A percentile compares a stretch with the other conserved stretches of the same genome.
Conservation (phyloP, 805 yeast genomes). For the Candida odintsovae region DNA sequence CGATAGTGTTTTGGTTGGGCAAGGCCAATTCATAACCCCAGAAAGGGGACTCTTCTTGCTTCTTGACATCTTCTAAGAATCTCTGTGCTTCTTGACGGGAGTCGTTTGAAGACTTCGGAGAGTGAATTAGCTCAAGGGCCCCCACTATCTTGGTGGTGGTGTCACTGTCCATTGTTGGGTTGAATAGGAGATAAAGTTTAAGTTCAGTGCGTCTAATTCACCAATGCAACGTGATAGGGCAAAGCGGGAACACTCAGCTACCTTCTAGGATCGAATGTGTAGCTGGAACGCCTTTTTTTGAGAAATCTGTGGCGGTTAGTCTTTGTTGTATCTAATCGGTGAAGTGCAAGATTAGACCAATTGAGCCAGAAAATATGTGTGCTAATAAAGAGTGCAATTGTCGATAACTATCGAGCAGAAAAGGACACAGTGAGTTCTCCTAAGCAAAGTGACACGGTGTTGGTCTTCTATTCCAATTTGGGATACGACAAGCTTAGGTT, state of each 20-base stretch:
- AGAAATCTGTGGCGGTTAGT: no score
- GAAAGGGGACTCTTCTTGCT: constrained; percentile 76
- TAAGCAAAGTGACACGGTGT: neutral
- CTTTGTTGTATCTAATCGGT: neutral
- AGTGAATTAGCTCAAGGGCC: constrained; percentile 73
- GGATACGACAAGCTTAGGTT: neutral
- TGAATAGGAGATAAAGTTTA: neutral
- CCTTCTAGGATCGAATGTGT: neutral
- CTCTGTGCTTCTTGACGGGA: constrained; percentile 51
- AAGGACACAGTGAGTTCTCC: neutral
- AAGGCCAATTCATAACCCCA: constrained; percentile 89
- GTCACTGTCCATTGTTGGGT: constrained; percentile 45
- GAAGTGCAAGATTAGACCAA: neutral
- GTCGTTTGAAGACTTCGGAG: constrained; percentile 54
- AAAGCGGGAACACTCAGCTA: neutral
- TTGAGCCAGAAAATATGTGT: neutral
- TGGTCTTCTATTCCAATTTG: neutral
- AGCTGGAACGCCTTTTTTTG: neutral
- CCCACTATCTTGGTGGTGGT: constrained; percentile 70
- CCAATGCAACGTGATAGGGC: neutral
- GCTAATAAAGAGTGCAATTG: neutral
- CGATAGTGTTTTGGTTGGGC: constrained; percentile 57
- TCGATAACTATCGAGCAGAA: neutral
- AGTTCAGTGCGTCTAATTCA: neutral
- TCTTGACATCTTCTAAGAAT: constrained; percentile 72